phyloP scores from a whole-genome alignment of 805 yeast genomes.

The Wickerhamiella galacta region DNA sequence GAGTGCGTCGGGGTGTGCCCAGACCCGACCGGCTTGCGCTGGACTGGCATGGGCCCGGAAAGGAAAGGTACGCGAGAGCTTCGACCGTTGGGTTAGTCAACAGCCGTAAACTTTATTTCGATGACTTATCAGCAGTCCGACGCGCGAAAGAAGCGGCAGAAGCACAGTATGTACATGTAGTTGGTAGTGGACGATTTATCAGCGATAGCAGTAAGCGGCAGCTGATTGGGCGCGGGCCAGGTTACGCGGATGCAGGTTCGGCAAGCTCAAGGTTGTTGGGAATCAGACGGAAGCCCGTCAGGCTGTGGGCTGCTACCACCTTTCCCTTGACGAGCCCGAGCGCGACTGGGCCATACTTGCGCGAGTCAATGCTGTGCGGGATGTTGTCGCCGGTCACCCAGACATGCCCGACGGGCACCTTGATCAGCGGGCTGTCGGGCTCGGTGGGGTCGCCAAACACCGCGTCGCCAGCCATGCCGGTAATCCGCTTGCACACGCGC shows the following conservation, averaged over 20 bases:
- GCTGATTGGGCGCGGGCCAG: too few relatives aligned
- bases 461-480: constrained; percentile 92
- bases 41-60: constrained; percentile 6
- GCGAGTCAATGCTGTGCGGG: constrained; percentile 71
- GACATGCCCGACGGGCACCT: constrained; percentile 84
- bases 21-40: constrained; percentile 16
- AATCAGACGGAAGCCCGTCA: constrained; percentile 12
- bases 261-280: too few relatives aligned
- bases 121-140: too few relatives aligned
- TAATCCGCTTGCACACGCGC: constrained; percentile 79
- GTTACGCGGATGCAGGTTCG: too few relatives aligned
- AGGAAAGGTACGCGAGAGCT: neutral
- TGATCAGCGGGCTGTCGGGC: constrained; percentile 32
- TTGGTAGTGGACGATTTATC: too few relatives aligned
- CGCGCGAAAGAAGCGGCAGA: too few relatives aligned
- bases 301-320: constrained; percentile 31
- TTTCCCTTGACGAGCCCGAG: constrained; percentile 79
- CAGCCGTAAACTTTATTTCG: too few relatives aligned
- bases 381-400: constrained; percentile 97
- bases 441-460: constrained; percentile 58
- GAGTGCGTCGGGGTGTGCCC: constrained; percentile 12
- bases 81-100: too few relatives aligned
- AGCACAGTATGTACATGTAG: too few relatives aligned
- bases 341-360: constrained; percentile 82
- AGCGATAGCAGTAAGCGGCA: too few relatives aligned